Evolutionary conservation across 2,329 filamentous ascomycete species (phyloP).

Genomic region (Metarhizium anisopliae): DNA sequence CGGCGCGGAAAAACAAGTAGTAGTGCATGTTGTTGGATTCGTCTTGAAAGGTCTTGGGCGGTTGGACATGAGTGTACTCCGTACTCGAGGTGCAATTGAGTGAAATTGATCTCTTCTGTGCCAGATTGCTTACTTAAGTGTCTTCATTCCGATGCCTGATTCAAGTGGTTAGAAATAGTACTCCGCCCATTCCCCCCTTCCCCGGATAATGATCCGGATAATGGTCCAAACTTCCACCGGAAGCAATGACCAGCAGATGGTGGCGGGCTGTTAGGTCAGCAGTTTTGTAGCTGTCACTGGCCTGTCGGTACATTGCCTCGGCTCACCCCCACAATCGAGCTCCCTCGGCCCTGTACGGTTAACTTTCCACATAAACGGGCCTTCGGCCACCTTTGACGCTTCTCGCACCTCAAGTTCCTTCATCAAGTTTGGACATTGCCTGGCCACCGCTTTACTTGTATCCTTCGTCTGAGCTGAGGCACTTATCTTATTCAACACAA

Average conservation of each 20-base stretch:
- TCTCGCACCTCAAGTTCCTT: neutral
- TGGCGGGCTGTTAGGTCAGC: conserved; percentile 7
- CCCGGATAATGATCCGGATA: neutral
- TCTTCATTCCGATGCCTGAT: neutral
- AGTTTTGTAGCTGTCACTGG: neutral
- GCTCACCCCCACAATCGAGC: conserved; percentile 18
- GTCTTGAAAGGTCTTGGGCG: too few species aligned
- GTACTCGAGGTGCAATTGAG: too few species aligned
- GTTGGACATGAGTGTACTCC: too few species aligned
- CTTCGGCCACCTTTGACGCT: neutral
- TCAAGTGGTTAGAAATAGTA: too few species aligned
- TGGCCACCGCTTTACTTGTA: neutral
- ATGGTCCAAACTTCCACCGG: neutral
- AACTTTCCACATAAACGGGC: conserved; percentile 11
- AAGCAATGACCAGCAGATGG: neutral
- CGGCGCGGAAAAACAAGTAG: too few species aligned
- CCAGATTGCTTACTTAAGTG: too few species aligned
- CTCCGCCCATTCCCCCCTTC: neutral
- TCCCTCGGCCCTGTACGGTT: conserved; percentile 11
- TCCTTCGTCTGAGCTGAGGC: neutral
- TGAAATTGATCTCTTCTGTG: too few species aligned
- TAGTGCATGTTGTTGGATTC: too few species aligned
- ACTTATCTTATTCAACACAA: conserved; percentile 28
- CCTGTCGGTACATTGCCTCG: conserved; percentile 16
- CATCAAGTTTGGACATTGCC: neutral